Percentiles rank a stretch among this genome's conserved stretches.
Evolutionary conservation across 495 filamentous ascomycete genomes (phyloP).

Genomic region (Rhizodiscina lignyota): DNA sequence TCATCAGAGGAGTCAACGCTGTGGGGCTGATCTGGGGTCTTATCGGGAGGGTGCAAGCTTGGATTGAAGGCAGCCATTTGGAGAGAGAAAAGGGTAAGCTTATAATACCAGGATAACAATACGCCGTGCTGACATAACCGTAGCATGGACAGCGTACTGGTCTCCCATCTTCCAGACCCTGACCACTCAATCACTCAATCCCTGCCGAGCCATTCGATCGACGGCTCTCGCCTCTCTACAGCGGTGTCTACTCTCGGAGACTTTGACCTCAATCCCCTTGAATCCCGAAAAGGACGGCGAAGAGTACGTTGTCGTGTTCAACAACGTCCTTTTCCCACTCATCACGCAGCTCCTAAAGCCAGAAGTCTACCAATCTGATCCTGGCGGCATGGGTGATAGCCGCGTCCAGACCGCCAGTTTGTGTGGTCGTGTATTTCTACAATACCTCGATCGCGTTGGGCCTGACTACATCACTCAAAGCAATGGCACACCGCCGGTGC

Average conservation of each 20-base stretch:
- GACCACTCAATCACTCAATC: constrained; percentile 82
- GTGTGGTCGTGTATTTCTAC: constrained; percentile 87
- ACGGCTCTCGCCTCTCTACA: constrained; percentile 80
- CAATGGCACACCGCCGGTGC: too few species aligned
- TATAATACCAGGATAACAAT: too few species aligned
- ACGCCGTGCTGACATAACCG: too few species aligned
- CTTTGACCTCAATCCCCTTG: constrained; percentile 43
- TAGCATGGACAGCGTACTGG: constrained; percentile 97
- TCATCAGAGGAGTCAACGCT: constrained; percentile 63
- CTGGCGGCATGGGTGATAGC: constrained; percentile 88
- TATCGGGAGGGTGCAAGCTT: constrained; percentile 59
- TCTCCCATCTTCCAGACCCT: constrained; percentile 81
- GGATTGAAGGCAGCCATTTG: constrained; percentile 86
- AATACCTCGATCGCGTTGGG: too few species aligned
- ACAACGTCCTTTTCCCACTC: constrained; percentile 88
- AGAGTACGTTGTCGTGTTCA: constrained; percentile 92
- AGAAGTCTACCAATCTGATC: constrained; percentile 85
- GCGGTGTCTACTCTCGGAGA: constrained; percentile 63
- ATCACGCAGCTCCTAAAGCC: constrained; percentile 80
- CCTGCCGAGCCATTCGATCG: constrained; percentile 83
- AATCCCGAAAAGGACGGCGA: constrained; percentile 39
- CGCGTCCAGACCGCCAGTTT: constrained; percentile 81
- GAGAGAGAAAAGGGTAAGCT: constrained; percentile 63
- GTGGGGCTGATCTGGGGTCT: constrained; percentile 65
- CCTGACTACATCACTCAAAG: not conserved